Evolutionary conservation across 2,329 filamentous ascomycete genomes (phyloP).

Genomic region (Ceratocystis destructans): DNA sequence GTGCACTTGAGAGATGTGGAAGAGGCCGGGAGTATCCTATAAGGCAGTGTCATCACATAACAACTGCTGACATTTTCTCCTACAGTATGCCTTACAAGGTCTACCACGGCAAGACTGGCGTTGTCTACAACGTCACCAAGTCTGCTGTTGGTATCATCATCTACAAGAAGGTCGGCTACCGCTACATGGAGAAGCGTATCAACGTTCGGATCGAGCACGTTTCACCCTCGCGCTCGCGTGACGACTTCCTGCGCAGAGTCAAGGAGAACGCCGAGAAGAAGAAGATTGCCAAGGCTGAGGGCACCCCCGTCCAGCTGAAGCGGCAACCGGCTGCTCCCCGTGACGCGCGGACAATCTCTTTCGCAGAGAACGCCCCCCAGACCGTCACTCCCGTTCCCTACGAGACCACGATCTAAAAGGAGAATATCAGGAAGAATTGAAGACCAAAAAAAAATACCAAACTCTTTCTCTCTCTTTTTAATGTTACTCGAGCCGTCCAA

Average conservation of each 20-base stretch:
- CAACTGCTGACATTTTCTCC: neutral
- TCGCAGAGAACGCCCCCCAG: conserved; percentile 75
- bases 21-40: neutral
- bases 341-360: conserved; percentile 63
- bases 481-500: conserved; percentile 12
- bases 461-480: conserved; percentile 19
- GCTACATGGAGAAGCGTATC: conserved; percentile 99
- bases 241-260: conserved; percentile 91
- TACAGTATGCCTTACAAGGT: conserved; percentile 94
- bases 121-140: conserved; percentile 99
- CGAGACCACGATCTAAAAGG: conserved; percentile 88
- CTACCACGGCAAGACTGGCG: conserved; percentile 98
- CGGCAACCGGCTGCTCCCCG: conserved; percentile 70
- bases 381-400: conserved; percentile 84
- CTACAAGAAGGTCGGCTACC: conserved; percentile 99
- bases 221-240: conserved; percentile 81
- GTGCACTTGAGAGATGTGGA: conserved; percentile 1
- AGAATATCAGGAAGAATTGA: conserved; percentile 21
- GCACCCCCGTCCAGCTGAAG: conserved; percentile 83
- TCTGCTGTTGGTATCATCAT: conserved; percentile 95
- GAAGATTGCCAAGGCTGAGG: conserved; percentile 83
- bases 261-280: conserved; percentile 91
- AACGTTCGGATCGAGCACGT: conserved; percentile 99
- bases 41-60: neutral
- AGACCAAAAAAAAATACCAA: conserved; percentile 19